Base-by-base conservation (phyloP, 2,329 filamentous ascomycete genomes). In the Magnaporthales sp. region DNA sequence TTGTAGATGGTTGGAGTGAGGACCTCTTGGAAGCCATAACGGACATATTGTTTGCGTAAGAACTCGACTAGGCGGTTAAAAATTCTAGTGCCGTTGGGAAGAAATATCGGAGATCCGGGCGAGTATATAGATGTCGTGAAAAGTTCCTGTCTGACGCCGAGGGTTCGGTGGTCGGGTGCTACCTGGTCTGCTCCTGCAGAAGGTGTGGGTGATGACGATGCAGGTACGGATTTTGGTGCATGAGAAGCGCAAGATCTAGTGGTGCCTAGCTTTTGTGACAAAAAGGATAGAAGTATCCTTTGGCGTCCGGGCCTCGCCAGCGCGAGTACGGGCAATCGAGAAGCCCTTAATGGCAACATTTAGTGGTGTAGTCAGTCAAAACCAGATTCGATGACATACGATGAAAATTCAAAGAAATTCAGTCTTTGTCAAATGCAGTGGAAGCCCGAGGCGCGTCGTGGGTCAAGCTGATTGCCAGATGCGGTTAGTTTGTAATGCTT, bases 1-100 rank as follows among this genome's bases (percentile, higher is more conserved):
- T 96, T 96, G 81, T 95, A 96, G 74, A 96, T 95, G 63, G 89
- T 95, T 1, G 93, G 92, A 8, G 92, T 95, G 71, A 96, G 88
- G 70, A 96, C 92, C 76, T 96, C 92, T 70, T 93, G 85, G 75
- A 94, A 96, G 68, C 92, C 92, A 77, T 94, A 95, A 70, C 88
- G 86, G 29, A 89, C 86, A 74, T 96, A 96, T 74, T 96, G 92
- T 68, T 89, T 88, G 69, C 92, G 90, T 67, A 96, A 83, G 74
- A 95, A 96, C 60, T 89, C 84, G 68, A 92, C 86, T 26, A 96
- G 86, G 66, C 91, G 90, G 74, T 95, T 93, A 80, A 96, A 93
- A 71, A 96, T 86, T 67, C 88, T 87, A 0, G 92, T 84, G 70
- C 93, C 93, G 74, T 92, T 89, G 26, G 92, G 92, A 6, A 93